These are phyloP conservation scores for Torulaspora franciscae DNA, from an alignment of 805 yeast species.

Conservation along the genomic window DNA sequence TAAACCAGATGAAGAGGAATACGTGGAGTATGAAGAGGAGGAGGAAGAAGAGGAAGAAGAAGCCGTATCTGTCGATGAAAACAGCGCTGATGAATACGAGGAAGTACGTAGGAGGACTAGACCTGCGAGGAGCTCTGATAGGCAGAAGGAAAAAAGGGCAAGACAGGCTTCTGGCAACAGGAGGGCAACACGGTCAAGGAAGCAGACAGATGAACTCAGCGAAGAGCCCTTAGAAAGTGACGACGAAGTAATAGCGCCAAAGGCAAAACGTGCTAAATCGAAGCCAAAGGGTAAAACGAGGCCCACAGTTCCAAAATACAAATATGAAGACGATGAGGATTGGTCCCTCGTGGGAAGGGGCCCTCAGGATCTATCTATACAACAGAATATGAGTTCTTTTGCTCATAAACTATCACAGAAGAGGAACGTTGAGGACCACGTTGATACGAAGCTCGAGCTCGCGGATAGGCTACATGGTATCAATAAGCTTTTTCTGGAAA, in stretches of 20 bases:
- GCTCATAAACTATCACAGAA: slow-evolving; percentile 30
- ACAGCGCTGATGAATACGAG: slow-evolving; percentile 25
- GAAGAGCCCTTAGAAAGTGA: slow-evolving; percentile 7
- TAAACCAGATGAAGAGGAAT: slow-evolving; percentile 31
- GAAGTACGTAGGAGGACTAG: slow-evolving; percentile 26
- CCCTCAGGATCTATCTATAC: slow-evolving; percentile 29
- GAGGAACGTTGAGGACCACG: slow-evolving; percentile 29
- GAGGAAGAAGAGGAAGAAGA: slow-evolving; percentile 23
- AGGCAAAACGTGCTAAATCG: slow-evolving; percentile 23
- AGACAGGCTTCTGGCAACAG: slow-evolving; percentile 15
- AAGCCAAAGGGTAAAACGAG: slow-evolving; percentile 15
- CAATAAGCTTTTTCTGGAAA: slow-evolving; percentile 22
- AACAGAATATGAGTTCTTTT: slow-evolving; percentile 18
- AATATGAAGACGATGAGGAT: slow-evolving; percentile 34
- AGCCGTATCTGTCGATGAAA: neutral
- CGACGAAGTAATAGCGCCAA: slow-evolving; percentile 7
- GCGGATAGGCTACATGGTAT: slow-evolving; percentile 25
- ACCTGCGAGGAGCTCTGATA: slow-evolving; percentile 9
- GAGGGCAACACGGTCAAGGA: slow-evolving; percentile 19
- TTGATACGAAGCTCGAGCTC: slow-evolving; percentile 27
- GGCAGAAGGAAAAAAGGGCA: slow-evolving; percentile 19
- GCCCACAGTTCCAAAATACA: slow-evolving; percentile 17
- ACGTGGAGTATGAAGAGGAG: slow-evolving; percentile 31
- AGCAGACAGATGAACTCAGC: slow-evolving; percentile 10
- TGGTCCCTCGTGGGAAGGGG: slow-evolving; percentile 34